Percentiles rank a stretch among this genome's conserved stretches.
phyloP scores from a whole-genome alignment of 768 basidiomycete genomes.

The Suillus subluteus region DNA sequence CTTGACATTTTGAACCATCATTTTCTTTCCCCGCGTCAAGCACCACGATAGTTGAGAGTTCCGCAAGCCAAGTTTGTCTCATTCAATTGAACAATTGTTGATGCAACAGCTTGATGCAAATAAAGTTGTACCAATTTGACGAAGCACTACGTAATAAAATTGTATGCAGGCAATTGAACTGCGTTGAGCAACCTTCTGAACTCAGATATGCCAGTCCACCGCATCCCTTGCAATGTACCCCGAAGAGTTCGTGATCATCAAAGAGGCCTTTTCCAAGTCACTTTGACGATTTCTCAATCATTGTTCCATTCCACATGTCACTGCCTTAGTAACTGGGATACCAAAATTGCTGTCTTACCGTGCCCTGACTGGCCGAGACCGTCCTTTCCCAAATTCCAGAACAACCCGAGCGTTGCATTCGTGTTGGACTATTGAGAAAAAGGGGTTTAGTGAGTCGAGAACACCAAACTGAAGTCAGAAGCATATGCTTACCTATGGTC shows the following conservation, averaged over 20 bases:
- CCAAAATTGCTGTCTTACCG: constrained; percentile 80
- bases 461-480: constrained; percentile 1
- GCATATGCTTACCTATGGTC: constrained; percentile 41
- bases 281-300: constrained; percentile 35
- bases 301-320: constrained; percentile 29
- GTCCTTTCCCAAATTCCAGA: constrained; percentile 95
- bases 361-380: constrained; percentile 98
- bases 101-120: constrained; percentile 74
- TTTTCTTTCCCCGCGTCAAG: not conserved
- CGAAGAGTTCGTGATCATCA: constrained; percentile 57
- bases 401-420: constrained; percentile 99
- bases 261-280: constrained; percentile 58
- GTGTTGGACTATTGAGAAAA: constrained; percentile 78
- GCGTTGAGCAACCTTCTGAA: constrained; percentile 4
- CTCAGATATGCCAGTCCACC: constrained; percentile 54
- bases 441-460: constrained; percentile 11
- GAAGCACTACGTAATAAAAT: constrained; percentile 69
- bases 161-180: constrained; percentile 43
- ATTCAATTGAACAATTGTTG: constrained; percentile 75
- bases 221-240: constrained; percentile 71
- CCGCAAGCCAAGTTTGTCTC: constrained; percentile 60
- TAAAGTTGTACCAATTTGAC: constrained; percentile 79
- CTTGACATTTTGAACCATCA: not conserved
- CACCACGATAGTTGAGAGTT: not conserved
- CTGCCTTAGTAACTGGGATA: not conserved